Percentiles rank a stretch among this genome's conserved stretches.
These are phyloP conservation scores for Hygrophoropsis aurantiaca DNA, from an alignment of 768 basidiomycete genomes.

Conservation along the genomic window DNA sequence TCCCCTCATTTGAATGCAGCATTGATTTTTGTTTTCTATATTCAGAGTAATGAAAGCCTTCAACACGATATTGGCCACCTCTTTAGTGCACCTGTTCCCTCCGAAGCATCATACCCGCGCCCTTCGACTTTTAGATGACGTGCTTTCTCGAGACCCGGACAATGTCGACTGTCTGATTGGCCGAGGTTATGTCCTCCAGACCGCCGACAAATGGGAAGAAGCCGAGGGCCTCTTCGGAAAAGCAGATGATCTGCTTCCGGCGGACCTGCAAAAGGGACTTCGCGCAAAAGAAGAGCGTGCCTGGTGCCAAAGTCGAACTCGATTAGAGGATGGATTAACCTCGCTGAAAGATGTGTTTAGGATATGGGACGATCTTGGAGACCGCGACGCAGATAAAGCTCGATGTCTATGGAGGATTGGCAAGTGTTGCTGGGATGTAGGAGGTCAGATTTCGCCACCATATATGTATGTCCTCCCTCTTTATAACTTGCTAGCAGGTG, in stretches of 20 bases:
- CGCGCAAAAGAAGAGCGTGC: constrained; percentile 80
- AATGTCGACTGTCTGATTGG: constrained; percentile 71
- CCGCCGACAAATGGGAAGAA: constrained; percentile 63
- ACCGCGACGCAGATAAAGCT: constrained; percentile 60
- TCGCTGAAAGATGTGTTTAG: constrained; percentile 50
- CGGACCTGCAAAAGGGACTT: constrained; percentile 46
- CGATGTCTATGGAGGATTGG: constrained; percentile 87
- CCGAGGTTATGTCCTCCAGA: constrained; percentile 70
- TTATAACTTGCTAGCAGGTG: too few species aligned
- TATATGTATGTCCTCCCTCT: too few species aligned
- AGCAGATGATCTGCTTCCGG: constrained; percentile 49
- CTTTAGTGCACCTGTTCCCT: constrained; percentile 81
- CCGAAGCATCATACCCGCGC: constrained; percentile 90
- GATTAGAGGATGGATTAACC: constrained; percentile 46
- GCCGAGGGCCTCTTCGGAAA: constrained; percentile 62
- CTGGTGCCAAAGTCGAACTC: constrained; percentile 70
- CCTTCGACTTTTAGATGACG: constrained; percentile 65
- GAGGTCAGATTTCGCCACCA: constrained; percentile 57
- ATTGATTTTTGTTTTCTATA: constrained; percentile 2
- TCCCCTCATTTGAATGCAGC: neutral
- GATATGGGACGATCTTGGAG: constrained; percentile 44
- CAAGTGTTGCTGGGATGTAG: constrained; percentile 67
- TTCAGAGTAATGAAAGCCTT: constrained; percentile 65
- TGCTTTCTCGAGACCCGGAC: constrained; percentile 61
- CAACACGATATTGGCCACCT: constrained; percentile 68